Conservation (phyloP, 1,284 basidiomycete species). For the Takashimella koratensis region DNA sequence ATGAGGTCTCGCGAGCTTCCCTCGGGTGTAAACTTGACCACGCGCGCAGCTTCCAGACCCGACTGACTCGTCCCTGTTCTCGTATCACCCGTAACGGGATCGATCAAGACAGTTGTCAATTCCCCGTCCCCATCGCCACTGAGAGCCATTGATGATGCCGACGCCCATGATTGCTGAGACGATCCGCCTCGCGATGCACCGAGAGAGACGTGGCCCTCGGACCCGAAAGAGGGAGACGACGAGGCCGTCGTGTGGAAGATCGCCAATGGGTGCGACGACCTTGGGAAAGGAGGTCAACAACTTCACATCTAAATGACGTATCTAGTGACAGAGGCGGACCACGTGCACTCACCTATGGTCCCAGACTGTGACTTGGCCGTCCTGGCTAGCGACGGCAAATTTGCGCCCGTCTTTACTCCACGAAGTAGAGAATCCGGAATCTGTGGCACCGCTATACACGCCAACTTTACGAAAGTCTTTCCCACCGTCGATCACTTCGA, state of each 20-base stretch:
- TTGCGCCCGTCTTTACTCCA: constrained; percentile 50
- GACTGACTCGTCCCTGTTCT: constrained; percentile 25
- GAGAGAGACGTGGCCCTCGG: constrained; percentile 13
- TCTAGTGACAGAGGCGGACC: too few relatives aligned
- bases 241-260: constrained; percentile 37
- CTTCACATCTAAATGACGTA: too few relatives aligned
- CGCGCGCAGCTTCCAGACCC: constrained; percentile 44
- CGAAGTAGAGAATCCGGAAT: constrained; percentile 45
- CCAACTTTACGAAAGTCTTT: constrained; percentile 42
- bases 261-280: constrained; percentile 42
- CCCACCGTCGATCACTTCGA: constrained; percentile 45
- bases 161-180: background rate
- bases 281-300: too few relatives aligned
- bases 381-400: constrained; percentile 49
- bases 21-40: constrained; percentile 49
- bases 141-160: background rate
- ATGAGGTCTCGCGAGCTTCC: constrained; percentile 44
- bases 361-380: constrained; percentile 50
- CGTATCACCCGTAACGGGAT: constrained; percentile 31
- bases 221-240: constrained; percentile 19
- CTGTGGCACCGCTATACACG: constrained; percentile 43
- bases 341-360: constrained; percentile 45
- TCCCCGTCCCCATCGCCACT: constrained; percentile 12
- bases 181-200: background rate
- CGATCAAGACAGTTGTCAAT: constrained; percentile 20